Evolutionary conservation across 176 grass and related monocot genomes (phyloP).

Genomic region (Oryza nivara): DNA sequence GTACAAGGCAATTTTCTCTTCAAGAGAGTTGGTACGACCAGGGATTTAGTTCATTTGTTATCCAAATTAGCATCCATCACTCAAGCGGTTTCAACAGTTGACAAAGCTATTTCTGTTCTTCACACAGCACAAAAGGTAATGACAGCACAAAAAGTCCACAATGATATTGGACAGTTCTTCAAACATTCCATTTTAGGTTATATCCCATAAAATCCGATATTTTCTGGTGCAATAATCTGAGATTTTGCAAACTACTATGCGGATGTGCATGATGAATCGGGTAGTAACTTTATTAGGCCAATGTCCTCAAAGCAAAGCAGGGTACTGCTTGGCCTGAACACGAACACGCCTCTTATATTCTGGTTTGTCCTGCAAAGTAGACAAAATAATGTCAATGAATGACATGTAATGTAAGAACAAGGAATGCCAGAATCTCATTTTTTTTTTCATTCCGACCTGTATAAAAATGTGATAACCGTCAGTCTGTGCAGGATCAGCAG

Average conservation of each 20-base stretch:
- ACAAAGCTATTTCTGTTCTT: slow-evolving; percentile 22
- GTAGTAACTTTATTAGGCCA: neutral
- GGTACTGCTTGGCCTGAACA: slow-evolving; percentile 76
- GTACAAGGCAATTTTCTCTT: neutral
- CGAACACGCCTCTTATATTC: slow-evolving; percentile 77
- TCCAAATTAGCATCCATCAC: slow-evolving; percentile 18
- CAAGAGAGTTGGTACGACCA: neutral
- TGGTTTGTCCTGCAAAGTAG: slow-evolving; percentile 51
- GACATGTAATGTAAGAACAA: neutral
- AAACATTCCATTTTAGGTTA: slow-evolving; percentile 5
- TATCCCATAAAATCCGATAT: slow-evolving; percentile 43
- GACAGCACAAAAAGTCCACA: neutral
- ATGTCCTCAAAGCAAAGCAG: slow-evolving; percentile 59
- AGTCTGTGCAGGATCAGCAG: slow-evolving; percentile 78
- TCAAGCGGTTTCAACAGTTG: slow-evolving; percentile 17
- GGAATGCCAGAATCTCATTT: slow-evolving; percentile 1
- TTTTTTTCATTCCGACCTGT: slow-evolving; percentile 51
- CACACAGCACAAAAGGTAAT: neutral
- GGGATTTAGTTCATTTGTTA: slow-evolving; percentile 6
- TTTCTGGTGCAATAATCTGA: slow-evolving; percentile 34
- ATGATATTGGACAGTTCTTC: slow-evolving; percentile 32
- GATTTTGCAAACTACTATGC: slow-evolving; percentile 24
- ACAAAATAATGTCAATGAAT: slow-evolving; percentile 19
- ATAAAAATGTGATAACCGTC: slow-evolving; percentile 87
- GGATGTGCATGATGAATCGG: slow-evolving; percentile 33